Evolutionary conservation across 441 rosid species (phyloP).

Genomic region (Melastoma candidum): DNA sequence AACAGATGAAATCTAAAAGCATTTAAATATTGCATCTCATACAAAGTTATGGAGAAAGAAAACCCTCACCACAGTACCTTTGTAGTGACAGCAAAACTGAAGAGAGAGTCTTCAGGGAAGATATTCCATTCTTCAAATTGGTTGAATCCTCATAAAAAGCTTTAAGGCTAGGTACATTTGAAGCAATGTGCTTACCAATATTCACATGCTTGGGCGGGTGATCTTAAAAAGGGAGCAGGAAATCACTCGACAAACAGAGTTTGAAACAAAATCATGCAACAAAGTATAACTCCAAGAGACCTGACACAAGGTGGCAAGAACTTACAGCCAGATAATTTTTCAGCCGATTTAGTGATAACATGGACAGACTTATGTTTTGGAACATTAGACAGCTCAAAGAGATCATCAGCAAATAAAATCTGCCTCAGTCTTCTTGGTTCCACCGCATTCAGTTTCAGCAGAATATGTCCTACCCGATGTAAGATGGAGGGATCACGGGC

Average conservation of each 20-base stretch:
- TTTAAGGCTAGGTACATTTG: constrained; percentile 65
- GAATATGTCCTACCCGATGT: constrained; percentile 56
- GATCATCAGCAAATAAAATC: constrained; percentile 73
- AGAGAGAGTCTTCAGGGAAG: constrained; percentile 61
- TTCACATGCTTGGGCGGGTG: constrained; percentile 58
- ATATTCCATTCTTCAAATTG: constrained; percentile 37
- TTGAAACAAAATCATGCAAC: constrained; percentile 6
- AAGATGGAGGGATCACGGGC: constrained; percentile 70
- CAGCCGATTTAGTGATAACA: constrained; percentile 65
- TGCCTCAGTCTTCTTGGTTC: constrained; percentile 52
- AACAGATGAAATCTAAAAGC: neutral
- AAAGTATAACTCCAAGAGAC: constrained; percentile 6
- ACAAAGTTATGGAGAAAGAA: neutral
- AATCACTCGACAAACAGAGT: constrained; percentile 10
- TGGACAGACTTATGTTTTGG: constrained; percentile 60
- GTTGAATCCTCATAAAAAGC: constrained; percentile 37
- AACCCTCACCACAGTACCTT: constrained; percentile 33
- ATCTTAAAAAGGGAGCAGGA: constrained; percentile 41
- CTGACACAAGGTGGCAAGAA: constrained; percentile 8
- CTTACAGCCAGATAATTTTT: constrained; percentile 88
- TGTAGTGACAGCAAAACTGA: constrained; percentile 66
- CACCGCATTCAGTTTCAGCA: constrained; percentile 52
- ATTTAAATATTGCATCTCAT: neutral
- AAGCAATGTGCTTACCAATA: constrained; percentile 47
- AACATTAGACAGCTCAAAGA: constrained; percentile 73